These are phyloP conservation scores for Pseudogymnoascus sp. DNA, from an alignment of 2,329 filamentous ascomycete species.

Conservation along the genomic window DNA sequence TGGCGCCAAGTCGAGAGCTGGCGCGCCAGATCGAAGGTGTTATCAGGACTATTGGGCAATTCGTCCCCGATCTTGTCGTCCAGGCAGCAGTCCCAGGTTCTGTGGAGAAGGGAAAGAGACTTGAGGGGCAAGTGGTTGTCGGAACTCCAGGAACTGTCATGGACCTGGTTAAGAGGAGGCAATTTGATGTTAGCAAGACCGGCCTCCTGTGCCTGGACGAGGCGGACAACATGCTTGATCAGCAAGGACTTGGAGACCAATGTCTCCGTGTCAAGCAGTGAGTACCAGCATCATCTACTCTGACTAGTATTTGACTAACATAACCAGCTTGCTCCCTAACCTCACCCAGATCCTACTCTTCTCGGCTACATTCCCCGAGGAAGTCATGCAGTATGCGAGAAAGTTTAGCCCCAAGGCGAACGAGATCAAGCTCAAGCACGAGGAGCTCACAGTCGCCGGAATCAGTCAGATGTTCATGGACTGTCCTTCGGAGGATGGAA, in stretches of 20 bases:
- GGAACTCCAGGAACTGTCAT: conserved; percentile 90
- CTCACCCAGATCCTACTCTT: conserved; percentile 85
- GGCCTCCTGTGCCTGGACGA: conserved; percentile 88
- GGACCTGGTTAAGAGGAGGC: conserved; percentile 71
- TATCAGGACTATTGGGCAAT: conserved; percentile 73
- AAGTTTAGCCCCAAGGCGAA: conserved; percentile 82
- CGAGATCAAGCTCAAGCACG: conserved; percentile 75
- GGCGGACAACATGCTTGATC: conserved; percentile 97
- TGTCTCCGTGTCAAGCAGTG: conserved; percentile 83
- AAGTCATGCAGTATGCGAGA: conserved; percentile 75
- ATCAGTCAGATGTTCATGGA: conserved; percentile 98
- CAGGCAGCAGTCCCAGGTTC: conserved; percentile 77
- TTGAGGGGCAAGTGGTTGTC: conserved; percentile 73
- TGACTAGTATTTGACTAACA: conserved; percentile 2
- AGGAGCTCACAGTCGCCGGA: conserved; percentile 90
- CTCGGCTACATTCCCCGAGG: conserved; percentile 85
- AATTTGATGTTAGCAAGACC: conserved; percentile 63
- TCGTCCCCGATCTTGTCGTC: conserved; percentile 66
- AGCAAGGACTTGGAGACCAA: conserved; percentile 90
- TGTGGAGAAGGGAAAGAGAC: conserved; percentile 56
- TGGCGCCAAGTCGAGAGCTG: conserved; percentile 89
- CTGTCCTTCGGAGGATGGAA: conserved; percentile 70
- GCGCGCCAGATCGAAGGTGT: conserved; percentile 90
- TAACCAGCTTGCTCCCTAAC: conserved; percentile 49
- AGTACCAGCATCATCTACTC: conserved; percentile 26